A percentile compares a stretch with the other conserved stretches of the same genome.
phyloP scores from a whole-genome alignment of 129 eudicot species.

The Artemisia tridentata region DNA sequence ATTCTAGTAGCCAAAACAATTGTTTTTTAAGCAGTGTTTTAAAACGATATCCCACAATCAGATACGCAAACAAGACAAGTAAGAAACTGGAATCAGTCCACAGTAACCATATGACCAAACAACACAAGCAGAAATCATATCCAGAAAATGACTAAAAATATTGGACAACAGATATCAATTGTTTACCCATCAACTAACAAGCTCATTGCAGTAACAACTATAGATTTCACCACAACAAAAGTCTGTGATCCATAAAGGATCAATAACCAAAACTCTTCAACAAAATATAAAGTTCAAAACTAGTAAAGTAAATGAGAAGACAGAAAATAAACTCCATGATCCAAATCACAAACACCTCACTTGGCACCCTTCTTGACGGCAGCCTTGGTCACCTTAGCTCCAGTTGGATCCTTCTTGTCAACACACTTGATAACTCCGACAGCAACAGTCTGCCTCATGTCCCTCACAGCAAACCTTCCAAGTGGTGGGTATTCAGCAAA shows the following conservation, averaged over 20 bases:
- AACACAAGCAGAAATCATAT: no score
- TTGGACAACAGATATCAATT: no score
- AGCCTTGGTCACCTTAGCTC: conserved; percentile 19
- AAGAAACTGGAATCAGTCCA: no score
- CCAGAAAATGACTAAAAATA: no score
- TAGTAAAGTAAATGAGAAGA: conserved; percentile 7
- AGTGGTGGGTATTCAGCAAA: conserved; percentile 22
- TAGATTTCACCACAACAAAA: no score
- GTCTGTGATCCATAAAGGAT: neutral
- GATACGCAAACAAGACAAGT: no score
- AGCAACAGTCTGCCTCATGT: conserved; percentile 17
- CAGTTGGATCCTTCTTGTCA: conserved; percentile 19
- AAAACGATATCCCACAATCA: no score
- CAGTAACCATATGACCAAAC: no score
- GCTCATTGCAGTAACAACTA: no score
- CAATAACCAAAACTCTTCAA: neutral
- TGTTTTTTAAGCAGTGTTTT: no score
- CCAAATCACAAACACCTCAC: conserved; percentile 10
- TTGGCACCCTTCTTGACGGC: conserved; percentile 19
- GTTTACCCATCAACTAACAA: no score
- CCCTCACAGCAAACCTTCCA: conserved; percentile 19
- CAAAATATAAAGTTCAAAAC: conserved; percentile 15
- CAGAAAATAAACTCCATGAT: neutral
- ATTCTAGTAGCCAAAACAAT: no score
- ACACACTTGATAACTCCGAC: conserved; percentile 11